Conservation (phyloP, 768 basidiomycete genomes). For the Cystoderma amianthinum region DNA sequence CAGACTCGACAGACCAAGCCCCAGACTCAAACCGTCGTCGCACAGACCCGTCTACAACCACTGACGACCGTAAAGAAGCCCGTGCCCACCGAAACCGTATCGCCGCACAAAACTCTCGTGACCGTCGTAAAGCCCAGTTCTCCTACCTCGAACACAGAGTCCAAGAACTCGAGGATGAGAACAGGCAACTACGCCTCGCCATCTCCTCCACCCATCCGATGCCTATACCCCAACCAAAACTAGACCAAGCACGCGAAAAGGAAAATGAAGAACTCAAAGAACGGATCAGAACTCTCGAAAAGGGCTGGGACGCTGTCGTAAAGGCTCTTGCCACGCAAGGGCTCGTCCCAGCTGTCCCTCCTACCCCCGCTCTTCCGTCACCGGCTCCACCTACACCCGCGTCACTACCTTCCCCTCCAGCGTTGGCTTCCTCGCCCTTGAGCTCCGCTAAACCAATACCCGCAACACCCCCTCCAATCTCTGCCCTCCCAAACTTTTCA, state of each 20-base stretch:
- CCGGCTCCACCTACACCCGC: constrained; percentile 14
- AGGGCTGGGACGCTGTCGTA: constrained; percentile 75
- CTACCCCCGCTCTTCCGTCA: constrained; percentile 38
- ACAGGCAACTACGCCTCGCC: constrained; percentile 62
- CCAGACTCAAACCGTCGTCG: constrained; percentile 85
- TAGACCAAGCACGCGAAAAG: constrained; percentile 37
- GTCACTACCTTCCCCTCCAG: constrained; percentile 14
- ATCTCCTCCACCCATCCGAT: constrained; percentile 17
- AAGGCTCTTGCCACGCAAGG: constrained; percentile 69
- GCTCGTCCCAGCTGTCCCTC: too few species aligned
- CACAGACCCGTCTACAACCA: constrained; percentile 30
- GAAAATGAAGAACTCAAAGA: constrained; percentile 76
- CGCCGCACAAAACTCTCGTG: constrained; percentile 89
- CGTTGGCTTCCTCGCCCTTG: constrained; percentile 32
- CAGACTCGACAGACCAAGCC: constrained; percentile 58
- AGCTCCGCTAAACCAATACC: constrained; percentile 29
- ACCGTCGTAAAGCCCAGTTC: constrained; percentile 85
- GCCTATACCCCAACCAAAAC: constrained; percentile 17
- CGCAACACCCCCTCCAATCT: constrained; percentile 13
- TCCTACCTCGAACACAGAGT: constrained; percentile 59
- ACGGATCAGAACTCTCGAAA: constrained; percentile 72
- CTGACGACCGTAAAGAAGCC: constrained; percentile 82
- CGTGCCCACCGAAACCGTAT: constrained; percentile 89
- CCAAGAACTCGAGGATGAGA: constrained; percentile 77
- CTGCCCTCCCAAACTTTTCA: constrained; percentile 22